These are phyloP conservation scores for Blastobotrys illinoisensis DNA, from an alignment of 1,139 yeast species.

Conservation along the genomic window DNA sequence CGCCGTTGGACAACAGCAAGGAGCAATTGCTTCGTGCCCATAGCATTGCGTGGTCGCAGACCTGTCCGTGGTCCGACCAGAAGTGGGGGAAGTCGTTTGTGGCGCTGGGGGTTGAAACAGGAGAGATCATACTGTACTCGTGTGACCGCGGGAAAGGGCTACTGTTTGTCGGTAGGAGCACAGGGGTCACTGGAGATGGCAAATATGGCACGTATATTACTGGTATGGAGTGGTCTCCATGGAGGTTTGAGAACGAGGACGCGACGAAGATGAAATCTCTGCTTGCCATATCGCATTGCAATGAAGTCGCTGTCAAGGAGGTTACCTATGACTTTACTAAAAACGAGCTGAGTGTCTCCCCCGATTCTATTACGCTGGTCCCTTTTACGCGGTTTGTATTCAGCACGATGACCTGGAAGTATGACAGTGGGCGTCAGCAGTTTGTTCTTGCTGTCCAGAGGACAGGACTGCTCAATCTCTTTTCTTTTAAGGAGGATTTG, in stretches of 20 bases:
- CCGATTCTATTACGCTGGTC: not conserved
- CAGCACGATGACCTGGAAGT: slow-evolving; percentile 3
- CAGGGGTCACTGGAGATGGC: not conserved
- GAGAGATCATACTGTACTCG: slow-evolving; percentile 16
- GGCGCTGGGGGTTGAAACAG: slow-evolving; percentile 20
- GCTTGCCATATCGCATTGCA: not conserved
- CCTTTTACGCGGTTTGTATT: slow-evolving; percentile 5
- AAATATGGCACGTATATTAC: slow-evolving; percentile 15
- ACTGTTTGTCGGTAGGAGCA: slow-evolving; percentile 2
- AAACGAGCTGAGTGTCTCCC: not conserved
- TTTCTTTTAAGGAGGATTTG: not conserved
- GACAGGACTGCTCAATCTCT: not conserved
- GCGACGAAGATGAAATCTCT: not conserved
- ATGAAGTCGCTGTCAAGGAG: slow-evolving; percentile 2
- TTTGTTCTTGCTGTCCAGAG: not conserved
- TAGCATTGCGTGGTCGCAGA: slow-evolving; percentile 16
- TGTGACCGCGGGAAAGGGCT: slow-evolving; percentile 9
- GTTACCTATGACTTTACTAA: slow-evolving; percentile 1
- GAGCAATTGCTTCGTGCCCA: slow-evolving; percentile 11
- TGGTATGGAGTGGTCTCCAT: slow-evolving; percentile 14
- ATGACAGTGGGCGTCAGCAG: not conserved
- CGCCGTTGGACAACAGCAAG: not conserved
- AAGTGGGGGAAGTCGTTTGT: slow-evolving; percentile 22
- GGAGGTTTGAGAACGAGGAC: slow-evolving; percentile 3
- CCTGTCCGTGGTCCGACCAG: slow-evolving; percentile 2